phyloP scores from a whole-genome alignment of 257 asterid species.

The Lantana camara region DNA sequence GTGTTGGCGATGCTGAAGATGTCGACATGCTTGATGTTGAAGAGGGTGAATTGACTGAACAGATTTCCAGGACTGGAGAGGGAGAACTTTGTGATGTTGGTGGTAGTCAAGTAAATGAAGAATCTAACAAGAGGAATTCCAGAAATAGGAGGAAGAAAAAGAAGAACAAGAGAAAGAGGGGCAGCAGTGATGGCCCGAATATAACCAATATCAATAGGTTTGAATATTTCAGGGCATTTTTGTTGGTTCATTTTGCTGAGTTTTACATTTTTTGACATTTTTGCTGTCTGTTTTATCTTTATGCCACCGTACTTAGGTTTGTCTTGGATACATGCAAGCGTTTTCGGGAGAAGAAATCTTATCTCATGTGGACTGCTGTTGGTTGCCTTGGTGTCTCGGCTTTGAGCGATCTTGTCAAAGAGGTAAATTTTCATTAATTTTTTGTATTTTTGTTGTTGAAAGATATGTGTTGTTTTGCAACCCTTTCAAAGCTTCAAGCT shows the following conservation, averaged over 20 bases:
- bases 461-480: not conserved
- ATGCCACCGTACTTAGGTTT: conserved; percentile 49
- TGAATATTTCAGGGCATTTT: not conserved
- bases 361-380: conserved; percentile 86
- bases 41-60: conserved; percentile 74
- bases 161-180: conserved; percentile 59
- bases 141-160: conserved; percentile 57
- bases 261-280: conserved; percentile 4
- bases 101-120: conserved; percentile 39
- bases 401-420: conserved; percentile 81
- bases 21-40: conserved; percentile 85
- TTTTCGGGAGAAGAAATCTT: conserved; percentile 75
- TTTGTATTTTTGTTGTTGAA: conserved; percentile 9
- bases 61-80: conserved; percentile 38
- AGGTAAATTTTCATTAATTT: conserved; percentile 61
- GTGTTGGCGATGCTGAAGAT: conserved; percentile 53
- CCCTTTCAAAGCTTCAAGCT: conserved; percentile 12
- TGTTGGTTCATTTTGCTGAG: conserved; percentile 10
- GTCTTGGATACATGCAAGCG: conserved; percentile 72
- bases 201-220: conserved; percentile 67
- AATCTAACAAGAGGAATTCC: conserved; percentile 30
- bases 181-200: conserved; percentile 47
- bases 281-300: conserved; percentile 12
- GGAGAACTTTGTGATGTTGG: conserved; percentile 45
- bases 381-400: conserved; percentile 85